Base-by-base conservation (phyloP, 257 asterid species). In the Marsdenia floribunda region DNA sequence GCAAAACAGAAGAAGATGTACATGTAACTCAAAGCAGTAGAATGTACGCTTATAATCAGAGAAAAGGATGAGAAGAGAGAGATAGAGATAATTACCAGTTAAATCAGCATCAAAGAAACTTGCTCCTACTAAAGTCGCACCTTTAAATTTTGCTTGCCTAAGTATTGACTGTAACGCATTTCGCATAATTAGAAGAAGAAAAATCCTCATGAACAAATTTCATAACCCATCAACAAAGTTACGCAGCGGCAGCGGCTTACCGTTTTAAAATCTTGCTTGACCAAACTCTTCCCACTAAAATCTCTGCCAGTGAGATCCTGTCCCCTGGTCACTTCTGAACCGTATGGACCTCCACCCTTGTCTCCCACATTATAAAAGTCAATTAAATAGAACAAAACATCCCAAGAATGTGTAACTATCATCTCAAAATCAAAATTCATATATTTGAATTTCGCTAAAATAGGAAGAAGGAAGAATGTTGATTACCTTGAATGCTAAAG, bases 61-160 rank as follows among this genome's bases (percentile, higher is more conserved):
- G 3, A 37, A 65, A 22, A 21, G 66, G 44, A 8, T 38, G 24
- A 77, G 60, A 60, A 29, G n/a, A n/a, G 33, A 29, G 2, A 19
- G 8, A 37, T 55, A 58, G 3, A 37, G 1, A 9, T 40, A 49
- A 72, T 16, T 70, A 91, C 98, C 98, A 79, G 99, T 94, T 79
- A 94, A 84, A 90, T 94, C 99, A 58, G 99, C 97, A 86, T 92
- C 99, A 76, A 94, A 94, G 89, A 92, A 94, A 89, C 99, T 94
- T 79, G 97, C 97, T 69, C 97, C 99, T 35, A 92, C 44, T 75
- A 94, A 84, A 71, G 88, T 89, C n/a, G 97, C 97, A 49, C 97
- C 97, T 86, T 90, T 90, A 81, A 92, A 92, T 76, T 94, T 92
- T 63, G 96, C 90, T 87, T 92, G 99, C 86, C 99, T 88, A 65